phyloP scores from a whole-genome alignment of 2,329 filamentous ascomycete species.

The Truncatella angustata region DNA sequence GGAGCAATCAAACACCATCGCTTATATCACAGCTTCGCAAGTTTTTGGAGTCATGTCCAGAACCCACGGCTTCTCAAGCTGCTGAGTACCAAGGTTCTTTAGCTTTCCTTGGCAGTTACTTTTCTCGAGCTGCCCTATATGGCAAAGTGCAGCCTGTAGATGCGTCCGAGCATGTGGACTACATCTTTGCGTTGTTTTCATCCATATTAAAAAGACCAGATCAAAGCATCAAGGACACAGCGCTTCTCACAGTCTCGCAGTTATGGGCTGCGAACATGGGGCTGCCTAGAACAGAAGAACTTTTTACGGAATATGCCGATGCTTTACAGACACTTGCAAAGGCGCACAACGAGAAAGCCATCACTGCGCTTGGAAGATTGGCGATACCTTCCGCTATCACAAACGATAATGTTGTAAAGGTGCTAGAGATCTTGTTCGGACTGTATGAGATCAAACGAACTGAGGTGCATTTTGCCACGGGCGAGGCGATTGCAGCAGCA shows the following conservation, averaged over 20 bases:
- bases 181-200: conserved; percentile 18
- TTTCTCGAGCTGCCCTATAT: conserved; percentile 25
- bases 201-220: conserved; percentile 17
- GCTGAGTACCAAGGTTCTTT: conserved; percentile 30
- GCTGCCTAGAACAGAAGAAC: conserved; percentile 25
- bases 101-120: conserved; percentile 24
- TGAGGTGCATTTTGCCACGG: conserved; percentile 87
- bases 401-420: conserved; percentile 42
- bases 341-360: conserved; percentile 70
- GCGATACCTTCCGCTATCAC: conserved; percentile 53
- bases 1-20: conserved; percentile 45
- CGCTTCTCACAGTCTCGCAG: conserved; percentile 28
- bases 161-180: conserved; percentile 21
- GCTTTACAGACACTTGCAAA: conserved; percentile 66
- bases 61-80: conserved; percentile 24
- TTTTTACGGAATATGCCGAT: conserved; percentile 62
- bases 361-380: conserved; percentile 75
- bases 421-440: conserved; percentile 68
- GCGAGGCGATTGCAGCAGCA: conserved; percentile 79
- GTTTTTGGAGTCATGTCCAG: conserved; percentile 20
- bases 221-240: conserved; percentile 22
- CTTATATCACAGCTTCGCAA: conserved; percentile 35
- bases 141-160: conserved; percentile 17
- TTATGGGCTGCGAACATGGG: conserved; percentile 30
- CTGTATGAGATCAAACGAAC: conserved; percentile 82